Percentiles rank a stretch among this genome's conserved stretches.
Evolutionary conservation across 768 basidiomycete genomes (phyloP).

Genomic region (Tricholoma hemisulphureum): DNA sequence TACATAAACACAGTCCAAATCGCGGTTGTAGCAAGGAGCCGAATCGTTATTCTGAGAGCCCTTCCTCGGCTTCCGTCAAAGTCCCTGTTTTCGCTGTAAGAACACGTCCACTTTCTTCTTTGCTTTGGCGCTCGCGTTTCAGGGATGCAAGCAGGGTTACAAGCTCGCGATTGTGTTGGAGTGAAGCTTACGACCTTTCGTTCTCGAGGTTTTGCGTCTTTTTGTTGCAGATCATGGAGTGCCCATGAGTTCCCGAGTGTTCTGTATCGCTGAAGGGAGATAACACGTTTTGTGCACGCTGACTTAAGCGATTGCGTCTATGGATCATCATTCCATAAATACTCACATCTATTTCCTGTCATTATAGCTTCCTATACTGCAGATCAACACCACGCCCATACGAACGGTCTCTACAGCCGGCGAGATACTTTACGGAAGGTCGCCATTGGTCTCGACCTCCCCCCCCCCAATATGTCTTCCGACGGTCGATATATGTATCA

Average conservation of each 20-base stretch:
- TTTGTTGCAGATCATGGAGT: not conserved
- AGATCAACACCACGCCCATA: not conserved
- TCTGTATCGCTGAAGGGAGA: slow-evolving; percentile 8
- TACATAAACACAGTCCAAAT: not conserved
- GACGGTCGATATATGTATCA: slow-evolving; percentile 58
- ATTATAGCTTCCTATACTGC: not conserved
- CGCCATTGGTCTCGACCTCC: not conserved
- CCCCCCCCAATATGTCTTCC: slow-evolving; percentile 38
- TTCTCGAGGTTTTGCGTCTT: not conserved
- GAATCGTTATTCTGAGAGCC: not conserved
- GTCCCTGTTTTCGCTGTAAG: not conserved
- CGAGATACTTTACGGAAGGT: not conserved
- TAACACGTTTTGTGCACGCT: slow-evolving; percentile 8
- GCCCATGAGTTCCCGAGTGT: not conserved
- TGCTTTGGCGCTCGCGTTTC: not conserved
- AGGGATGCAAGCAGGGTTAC: slow-evolving; percentile 1
- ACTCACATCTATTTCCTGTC: slow-evolving; percentile 1
- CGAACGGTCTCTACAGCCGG: not conserved
- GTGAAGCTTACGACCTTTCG: slow-evolving; percentile 2
- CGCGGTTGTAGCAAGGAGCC: not conserved
- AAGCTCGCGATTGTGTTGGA: not conserved
- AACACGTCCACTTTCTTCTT: slow-evolving; percentile 1
- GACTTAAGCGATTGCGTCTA: slow-evolving; percentile 3
- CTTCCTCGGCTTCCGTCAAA: not conserved
- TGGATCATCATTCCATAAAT: slow-evolving; percentile 4